Evolutionary conservation across 345 rosid species (phyloP), one percentile per base, ranked within the genome.

Genomic region (Eucalyptus pumila): DNA sequence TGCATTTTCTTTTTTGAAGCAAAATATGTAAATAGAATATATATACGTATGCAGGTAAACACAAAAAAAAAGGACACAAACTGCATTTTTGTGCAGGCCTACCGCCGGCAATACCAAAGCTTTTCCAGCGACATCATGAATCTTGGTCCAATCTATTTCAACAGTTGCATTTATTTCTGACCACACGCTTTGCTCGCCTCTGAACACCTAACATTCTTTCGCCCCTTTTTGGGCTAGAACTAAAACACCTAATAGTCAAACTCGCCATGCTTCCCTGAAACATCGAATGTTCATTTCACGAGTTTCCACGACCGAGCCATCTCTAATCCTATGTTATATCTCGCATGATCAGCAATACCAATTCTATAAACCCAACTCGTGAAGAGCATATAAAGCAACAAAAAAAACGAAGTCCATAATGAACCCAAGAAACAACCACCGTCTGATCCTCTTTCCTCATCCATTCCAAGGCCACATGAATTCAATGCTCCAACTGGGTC

Each of bases 401-500:
- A 60, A 60, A 13, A 49, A 67, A 67, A 32, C 42, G 34, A 48
- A 42, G 56, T 48, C 87, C 47, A 54, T 4, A 16, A 88, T 56
- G 85, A 80, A 86, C 65, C 62, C 51, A 48, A 89, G 93, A 56
- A 87, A 60, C 83, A 89, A 72, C 14, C 89, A 88, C 14, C 87
- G 92, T 44, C 14, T 92, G 42, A 69, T 91, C 24, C 88, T 91
- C 8, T 91, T 92, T 47, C 92, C 93, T 11, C 26, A 89, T 11
- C 92, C 93, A 34, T 45, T 91, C n/a, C 91, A 87, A 90, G 93
- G 93, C 54, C 91, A 92, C 86, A 90, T 91, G 14, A 91, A 83
- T 88, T 92, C 93, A 34, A 92, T 91, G 92, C 90, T 92, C 11
- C 92, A 91, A 60, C 92, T 92, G 24, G 91, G 90, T 30, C 90